These are phyloP conservation scores for Trichophyton rubrum DNA, from an alignment of 2,329 filamentous ascomycete genomes.

Conservation along the genomic window DNA sequence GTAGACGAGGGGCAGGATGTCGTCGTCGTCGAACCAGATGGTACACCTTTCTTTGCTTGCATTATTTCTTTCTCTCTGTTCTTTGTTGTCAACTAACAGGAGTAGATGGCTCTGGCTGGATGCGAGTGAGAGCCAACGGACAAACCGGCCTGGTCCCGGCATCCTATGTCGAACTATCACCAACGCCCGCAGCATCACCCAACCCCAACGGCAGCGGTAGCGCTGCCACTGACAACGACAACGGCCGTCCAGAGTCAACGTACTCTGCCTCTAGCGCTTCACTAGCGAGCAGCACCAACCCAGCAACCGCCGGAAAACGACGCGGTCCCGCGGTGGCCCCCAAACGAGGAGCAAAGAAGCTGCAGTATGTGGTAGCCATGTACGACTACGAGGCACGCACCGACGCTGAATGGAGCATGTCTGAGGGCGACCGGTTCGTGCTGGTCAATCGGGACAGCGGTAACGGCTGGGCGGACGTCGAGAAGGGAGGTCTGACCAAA, in stretches of 20 bases:
- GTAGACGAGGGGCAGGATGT: constrained; percentile 71
- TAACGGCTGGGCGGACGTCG: constrained; percentile 94
- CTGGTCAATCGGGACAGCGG: constrained; percentile 76
- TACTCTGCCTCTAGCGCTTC: constrained; percentile 70
- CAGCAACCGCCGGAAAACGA: constrained; percentile 50
- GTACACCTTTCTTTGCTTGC: constrained; percentile 40
- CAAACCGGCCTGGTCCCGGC: constrained; percentile 79
- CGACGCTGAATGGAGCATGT: constrained; percentile 80
- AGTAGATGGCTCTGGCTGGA: constrained; percentile 81
- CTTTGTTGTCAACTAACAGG: constrained; percentile 8
- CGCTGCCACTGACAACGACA: too few relatives aligned
- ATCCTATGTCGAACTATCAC: constrained; percentile 58
- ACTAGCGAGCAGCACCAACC: constrained; percentile 37
- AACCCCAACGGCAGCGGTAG: neutral
- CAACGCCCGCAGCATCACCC: constrained; percentile 15
- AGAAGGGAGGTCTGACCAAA: constrained; percentile 71
- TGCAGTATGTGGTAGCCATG: constrained; percentile 82
- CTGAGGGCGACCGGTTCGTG: constrained; percentile 82
- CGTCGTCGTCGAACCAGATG: constrained; percentile 69
- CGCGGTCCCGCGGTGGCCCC: constrained; percentile 88
- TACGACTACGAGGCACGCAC: constrained; percentile 84
- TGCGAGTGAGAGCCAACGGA: constrained; percentile 59
- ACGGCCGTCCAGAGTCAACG: constrained; percentile 55
- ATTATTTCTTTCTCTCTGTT: neutral
- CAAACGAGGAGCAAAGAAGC: constrained; percentile 78